These are phyloP conservation scores for Fusarium piperis DNA, from an alignment of 2,329 filamentous ascomycete genomes.

Conservation along the genomic window DNA sequence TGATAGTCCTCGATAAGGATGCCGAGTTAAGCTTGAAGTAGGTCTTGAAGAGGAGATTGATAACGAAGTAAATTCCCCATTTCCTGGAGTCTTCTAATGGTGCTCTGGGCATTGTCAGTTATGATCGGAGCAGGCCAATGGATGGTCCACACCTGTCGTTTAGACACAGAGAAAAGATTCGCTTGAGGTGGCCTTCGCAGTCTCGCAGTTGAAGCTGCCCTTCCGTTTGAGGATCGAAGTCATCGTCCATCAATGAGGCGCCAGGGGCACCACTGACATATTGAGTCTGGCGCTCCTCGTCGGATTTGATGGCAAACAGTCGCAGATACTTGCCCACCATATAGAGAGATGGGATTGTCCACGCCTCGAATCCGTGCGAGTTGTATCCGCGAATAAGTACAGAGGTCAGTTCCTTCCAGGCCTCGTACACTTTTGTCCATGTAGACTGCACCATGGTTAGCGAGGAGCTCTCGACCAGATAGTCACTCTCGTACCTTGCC, in stretches of 20 bases:
- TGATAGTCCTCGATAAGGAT: slow-evolving; percentile 87
- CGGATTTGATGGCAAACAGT: slow-evolving; percentile 89
- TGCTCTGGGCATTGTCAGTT: slow-evolving; percentile 57
- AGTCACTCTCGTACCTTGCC: slow-evolving; percentile 46
- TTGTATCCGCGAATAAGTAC: slow-evolving; percentile 84
- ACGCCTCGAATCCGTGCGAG: slow-evolving; percentile 79
- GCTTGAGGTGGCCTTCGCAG: slow-evolving; percentile 88
- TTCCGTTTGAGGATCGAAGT: slow-evolving; percentile 79
- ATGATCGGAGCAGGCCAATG: background rate
- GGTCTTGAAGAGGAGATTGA: slow-evolving; percentile 96
- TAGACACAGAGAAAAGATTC: slow-evolving; percentile 90
- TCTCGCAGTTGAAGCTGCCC: slow-evolving; percentile 90
- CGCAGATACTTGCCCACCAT: slow-evolving; percentile 86
- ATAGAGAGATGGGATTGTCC: slow-evolving; percentile 94
- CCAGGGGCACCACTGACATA: slow-evolving; percentile 49
- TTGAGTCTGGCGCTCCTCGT: slow-evolving; percentile 68
- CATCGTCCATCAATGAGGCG: slow-evolving; percentile 73
- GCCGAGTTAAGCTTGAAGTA: slow-evolving; percentile 96
- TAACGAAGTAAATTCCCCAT: slow-evolving; percentile 96
- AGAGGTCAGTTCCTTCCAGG: slow-evolving; percentile 87
- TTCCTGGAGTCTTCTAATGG: slow-evolving; percentile 90
- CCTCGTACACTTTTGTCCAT: slow-evolving; percentile 85
- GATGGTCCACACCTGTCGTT: slow-evolving; percentile 77
- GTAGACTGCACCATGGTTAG: slow-evolving; percentile 57
- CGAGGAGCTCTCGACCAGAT: background rate